Base-by-base conservation (phyloP, 176 grass and related monocot species). In the Thalia dealbata region DNA sequence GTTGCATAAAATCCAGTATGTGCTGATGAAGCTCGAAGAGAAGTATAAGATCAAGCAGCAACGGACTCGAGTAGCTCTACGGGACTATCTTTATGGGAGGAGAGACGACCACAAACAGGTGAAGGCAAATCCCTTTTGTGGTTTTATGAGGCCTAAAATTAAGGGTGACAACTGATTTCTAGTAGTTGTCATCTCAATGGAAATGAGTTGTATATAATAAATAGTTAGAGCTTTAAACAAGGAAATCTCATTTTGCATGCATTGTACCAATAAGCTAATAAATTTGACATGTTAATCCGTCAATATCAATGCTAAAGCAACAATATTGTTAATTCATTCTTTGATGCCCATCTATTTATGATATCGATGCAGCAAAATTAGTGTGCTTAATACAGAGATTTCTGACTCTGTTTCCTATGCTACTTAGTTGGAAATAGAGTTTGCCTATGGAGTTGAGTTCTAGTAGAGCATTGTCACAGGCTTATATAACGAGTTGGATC, bases 11-110 rank as follows among this genome's bases (percentile, higher is more conserved):
- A 83, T 95, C 25, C 87, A 99, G 56, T 99, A 99, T 24, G 70
- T 93, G 24, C 69, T 95, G 81, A 79, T 88, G 0, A 99, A 91
- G 71, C 82, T 99, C 61, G 85, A 99, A 61, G 95, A 99, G 65
- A 87, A 87, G 78, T 74, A 81, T 48, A 74, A 88, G 62, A 82
- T 86, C 64, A 80, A 69, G 52, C 90, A 54, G 75, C 64, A 79
- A 83, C 73, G 90, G 35, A 86, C 79, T 48, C 83, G 90, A 22
- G 88, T 99, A 42, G 81, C 83, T 78, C 54, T 99, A 63, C 91
- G 80, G 74, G 95, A 99, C 83, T 99, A 99, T 84, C 73, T 99
- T 32, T 89, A 99, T 50, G 90, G 95, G 23, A 88, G 87, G 81
- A 88, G 73, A 80, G 83, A 86, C 15, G 69, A 65, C 69, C 80